Evolutionary conservation across 805 yeast genomes (phyloP).

Genomic region (Candida ovalis): DNA sequence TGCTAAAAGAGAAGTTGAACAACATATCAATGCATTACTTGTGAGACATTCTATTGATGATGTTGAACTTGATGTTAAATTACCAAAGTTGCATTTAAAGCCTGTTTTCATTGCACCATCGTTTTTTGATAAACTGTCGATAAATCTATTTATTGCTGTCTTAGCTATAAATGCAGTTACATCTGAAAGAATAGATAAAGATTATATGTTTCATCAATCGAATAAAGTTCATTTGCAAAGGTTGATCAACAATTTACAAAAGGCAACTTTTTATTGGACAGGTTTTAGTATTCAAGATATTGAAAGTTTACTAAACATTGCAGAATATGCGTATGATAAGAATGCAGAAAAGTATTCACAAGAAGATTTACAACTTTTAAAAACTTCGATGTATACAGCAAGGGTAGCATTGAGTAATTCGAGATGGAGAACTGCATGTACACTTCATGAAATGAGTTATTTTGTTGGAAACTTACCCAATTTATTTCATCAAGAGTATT

Average conservation of each 20-base stretch:
- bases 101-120: conserved; percentile 62
- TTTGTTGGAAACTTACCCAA: conserved; percentile 45
- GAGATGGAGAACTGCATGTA: conserved; percentile 55
- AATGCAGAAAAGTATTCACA: conserved; percentile 30
- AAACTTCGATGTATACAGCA: conserved; percentile 43
- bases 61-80: conserved; percentile 48
- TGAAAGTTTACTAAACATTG: conserved; percentile 46
- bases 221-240: conserved; percentile 52
- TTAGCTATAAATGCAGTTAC: conserved; percentile 71
- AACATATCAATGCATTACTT: conserved; percentile 44
- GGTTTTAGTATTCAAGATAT: conserved; percentile 62
- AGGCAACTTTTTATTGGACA: conserved; percentile 73
- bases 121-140: conserved; percentile 53
- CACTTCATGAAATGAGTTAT: conserved; percentile 64
- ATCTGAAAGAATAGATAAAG: conserved; percentile 62
- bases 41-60: conserved; percentile 55
- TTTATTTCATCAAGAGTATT: conserved; percentile 37
- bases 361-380: conserved; percentile 39
- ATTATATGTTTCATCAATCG: conserved; percentile 66
- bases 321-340: conserved; percentile 40
- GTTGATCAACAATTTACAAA: conserved; percentile 56
- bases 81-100: conserved; percentile 57
- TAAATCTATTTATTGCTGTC: conserved; percentile 63
- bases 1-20: conserved; percentile 37
- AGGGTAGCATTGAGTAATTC: conserved; percentile 46